Conservation (phyloP, 2,329 filamentous ascomycete species). For the Ophiostoma himal-ulmi region DNA sequence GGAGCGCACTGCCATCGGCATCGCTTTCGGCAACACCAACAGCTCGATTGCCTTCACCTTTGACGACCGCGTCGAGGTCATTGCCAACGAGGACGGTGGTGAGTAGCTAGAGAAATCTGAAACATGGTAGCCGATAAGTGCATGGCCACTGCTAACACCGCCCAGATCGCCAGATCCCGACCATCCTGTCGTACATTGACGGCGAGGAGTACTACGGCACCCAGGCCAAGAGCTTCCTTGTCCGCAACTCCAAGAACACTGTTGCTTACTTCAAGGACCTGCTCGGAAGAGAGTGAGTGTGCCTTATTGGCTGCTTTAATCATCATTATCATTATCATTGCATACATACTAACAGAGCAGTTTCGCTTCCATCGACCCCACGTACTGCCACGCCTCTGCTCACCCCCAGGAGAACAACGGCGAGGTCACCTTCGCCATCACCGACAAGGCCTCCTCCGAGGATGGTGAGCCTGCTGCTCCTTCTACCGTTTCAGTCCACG, state of each 20-base stretch:
- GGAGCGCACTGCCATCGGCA: constrained; percentile 74
- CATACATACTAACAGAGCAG: constrained; percentile 33
- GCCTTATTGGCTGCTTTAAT: constrained; percentile 13
- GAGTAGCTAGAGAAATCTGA: constrained; percentile 32
- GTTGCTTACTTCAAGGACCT: constrained; percentile 95
- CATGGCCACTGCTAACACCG: background rate
- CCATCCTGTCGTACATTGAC: constrained; percentile 86
- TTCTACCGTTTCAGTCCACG: constrained; percentile 69
- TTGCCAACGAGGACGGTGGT: constrained; percentile 98
- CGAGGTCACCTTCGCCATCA: constrained; percentile 73
- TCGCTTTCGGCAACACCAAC: constrained; percentile 97
- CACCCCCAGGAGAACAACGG: constrained; percentile 73
- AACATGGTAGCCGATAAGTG: no score
- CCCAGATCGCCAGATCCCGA: constrained; percentile 90
- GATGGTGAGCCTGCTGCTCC: constrained; percentile 33
- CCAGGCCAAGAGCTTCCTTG: constrained; percentile 88
- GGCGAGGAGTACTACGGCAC: constrained; percentile 95
- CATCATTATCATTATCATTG: background rate
- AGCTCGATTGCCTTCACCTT: constrained; percentile 91
- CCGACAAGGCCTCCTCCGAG: constrained; percentile 60
- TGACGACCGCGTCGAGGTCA: constrained; percentile 94
- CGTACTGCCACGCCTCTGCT: constrained; percentile 86
- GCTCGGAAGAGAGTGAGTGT: constrained; percentile 77
- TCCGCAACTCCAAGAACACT: constrained; percentile 89
- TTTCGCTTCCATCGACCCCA: constrained; percentile 95